Base-by-base conservation (phyloP, 352 stramenopile genomes). In the Globisporangium nagaii region DNA sequence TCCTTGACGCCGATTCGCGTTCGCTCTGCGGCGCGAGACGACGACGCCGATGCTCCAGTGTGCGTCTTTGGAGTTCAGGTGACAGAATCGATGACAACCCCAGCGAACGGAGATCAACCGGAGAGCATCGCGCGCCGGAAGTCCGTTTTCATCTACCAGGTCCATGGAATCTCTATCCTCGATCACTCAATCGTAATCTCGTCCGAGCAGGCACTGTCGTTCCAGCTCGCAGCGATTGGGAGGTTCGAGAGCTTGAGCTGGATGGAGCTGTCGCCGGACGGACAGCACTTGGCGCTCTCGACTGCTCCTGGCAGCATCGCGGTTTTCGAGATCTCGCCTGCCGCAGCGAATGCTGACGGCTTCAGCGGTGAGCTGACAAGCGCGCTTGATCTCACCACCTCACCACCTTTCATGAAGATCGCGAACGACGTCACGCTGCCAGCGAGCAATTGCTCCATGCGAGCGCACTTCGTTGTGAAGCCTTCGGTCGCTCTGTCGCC, bases 251-350 rank as follows among this genome's bases (percentile, higher is more conserved):
- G 30, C 22, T 15, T 57, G 15, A 39, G n/a, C 4, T 48, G 41
- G 57, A 24, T 63, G n/a, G 49, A 65, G 22, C 22, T 77, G 2
- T 74, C 70, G 2, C 65, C 57, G 22, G 65, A 71, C 47, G 62
- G 44, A 12, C 32, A 44, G n/a, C 46, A 63, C 41, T 20, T 77
- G 15, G 59, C 68, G 22, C 37, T 73, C 11, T 66, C 37, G 17
- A 31, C 60, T 4, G 25, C 19, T 17, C 56, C 49, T 5, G 36
- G 36, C 0, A 32, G 31, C 1, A 32, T 72, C 41, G 24, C 34
- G 9, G 39, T 63, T 6, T 53, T 58, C 15, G 22, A 20, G 36
- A 37, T 55, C 27, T 22, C 42, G 9, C 9, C 11, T 15, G 1
- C 7, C 10, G 28, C 20, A 32, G 2, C 7, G 6, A 8, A 55